These are phyloP conservation scores for Coemansia sp. DNA, from an alignment of 192 early-diverging fungal species.

Conservation along the genomic window DNA sequence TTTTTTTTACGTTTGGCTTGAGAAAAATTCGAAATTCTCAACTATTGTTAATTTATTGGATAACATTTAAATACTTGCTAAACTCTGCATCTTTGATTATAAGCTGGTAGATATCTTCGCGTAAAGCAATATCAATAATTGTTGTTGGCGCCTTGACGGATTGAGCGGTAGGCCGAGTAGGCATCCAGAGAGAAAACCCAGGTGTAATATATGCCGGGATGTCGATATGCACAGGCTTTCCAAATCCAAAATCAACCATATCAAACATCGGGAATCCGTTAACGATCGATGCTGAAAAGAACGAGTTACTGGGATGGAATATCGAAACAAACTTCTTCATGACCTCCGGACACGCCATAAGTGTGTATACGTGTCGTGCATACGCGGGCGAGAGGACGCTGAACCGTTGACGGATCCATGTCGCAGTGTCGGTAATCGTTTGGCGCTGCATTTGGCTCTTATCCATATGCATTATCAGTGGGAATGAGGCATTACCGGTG, in stretches of 20 bases:
- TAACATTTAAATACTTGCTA: constrained; percentile 23
- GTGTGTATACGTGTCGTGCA: constrained; percentile 7
- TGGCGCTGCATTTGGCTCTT: constrained; percentile 20
- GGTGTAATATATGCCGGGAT: constrained; percentile 40
- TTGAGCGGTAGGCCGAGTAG: constrained; percentile 8
- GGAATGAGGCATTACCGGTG: constrained; percentile 45
- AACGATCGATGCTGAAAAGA: constrained; percentile 45
- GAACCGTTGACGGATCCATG: constrained; percentile 31
- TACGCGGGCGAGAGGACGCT: constrained; percentile 12
- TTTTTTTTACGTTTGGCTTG: not conserved
- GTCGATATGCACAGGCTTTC: constrained; percentile 33
- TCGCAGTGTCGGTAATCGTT: constrained; percentile 38
- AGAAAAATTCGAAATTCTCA: not conserved
- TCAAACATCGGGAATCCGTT: constrained; percentile 35
- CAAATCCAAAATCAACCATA: constrained; percentile 34
- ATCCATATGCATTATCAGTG: constrained; percentile 28
- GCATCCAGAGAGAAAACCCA: constrained; percentile 52
- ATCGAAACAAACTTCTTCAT: too few species aligned
- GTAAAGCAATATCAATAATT: constrained; percentile 27
- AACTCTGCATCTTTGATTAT: constrained; percentile 31
- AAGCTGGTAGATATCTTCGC: constrained; percentile 22
- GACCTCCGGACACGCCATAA: too few species aligned
- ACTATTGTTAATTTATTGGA: constrained; percentile 1
- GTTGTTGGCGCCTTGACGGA: not conserved
- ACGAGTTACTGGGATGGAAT: constrained; percentile 27